Evolutionary conservation across 1,284 basidiomycete species (phyloP).

Genomic region (Sphagnurus paluster): DNA sequence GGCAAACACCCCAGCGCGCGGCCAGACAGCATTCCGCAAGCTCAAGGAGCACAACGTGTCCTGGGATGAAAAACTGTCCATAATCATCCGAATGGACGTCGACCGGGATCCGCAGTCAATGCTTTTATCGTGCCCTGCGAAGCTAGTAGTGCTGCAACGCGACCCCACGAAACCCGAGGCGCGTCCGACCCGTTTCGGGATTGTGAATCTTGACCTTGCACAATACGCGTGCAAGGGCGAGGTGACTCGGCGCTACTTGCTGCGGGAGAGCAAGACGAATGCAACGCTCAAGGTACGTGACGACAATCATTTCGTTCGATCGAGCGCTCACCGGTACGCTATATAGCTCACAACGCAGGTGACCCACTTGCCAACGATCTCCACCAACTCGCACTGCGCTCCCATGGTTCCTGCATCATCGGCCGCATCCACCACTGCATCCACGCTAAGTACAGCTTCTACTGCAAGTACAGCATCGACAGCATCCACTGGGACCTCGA

Average conservation of each 20-base stretch:
- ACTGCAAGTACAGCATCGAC: neutral
- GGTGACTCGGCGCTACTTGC: conserved; percentile 69
- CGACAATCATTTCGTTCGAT: neutral
- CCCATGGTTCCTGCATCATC: too few species aligned
- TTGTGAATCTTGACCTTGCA: conserved; percentile 69
- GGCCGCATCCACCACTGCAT: neutral
- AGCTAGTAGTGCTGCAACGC: conserved; percentile 67
- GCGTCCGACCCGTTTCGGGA: conserved; percentile 59
- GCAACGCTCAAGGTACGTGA: conserved; percentile 65
- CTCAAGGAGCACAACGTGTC: conserved; percentile 61
- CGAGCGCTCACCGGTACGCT: neutral
- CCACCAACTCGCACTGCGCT: too few species aligned
- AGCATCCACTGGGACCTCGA: neutral
- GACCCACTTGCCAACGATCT: conserved; percentile 9
- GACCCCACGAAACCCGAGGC: conserved; percentile 31
- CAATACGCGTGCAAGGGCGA: conserved; percentile 69
- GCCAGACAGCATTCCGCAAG: conserved; percentile 54
- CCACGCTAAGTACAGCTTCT: neutral
- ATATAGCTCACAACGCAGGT: conserved; percentile 53
- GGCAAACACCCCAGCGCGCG: conserved; percentile 42
- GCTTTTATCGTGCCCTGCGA: conserved; percentile 59
- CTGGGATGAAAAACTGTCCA: conserved; percentile 58
- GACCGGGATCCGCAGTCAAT: conserved; percentile 50
- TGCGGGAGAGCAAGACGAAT: conserved; percentile 77
- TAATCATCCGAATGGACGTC: conserved; percentile 63